Evolutionary conservation across 352 stramenopile genomes (phyloP), one percentile per base, ranked within the genome.

Genomic region (Pythium pyrilobum): DNA sequence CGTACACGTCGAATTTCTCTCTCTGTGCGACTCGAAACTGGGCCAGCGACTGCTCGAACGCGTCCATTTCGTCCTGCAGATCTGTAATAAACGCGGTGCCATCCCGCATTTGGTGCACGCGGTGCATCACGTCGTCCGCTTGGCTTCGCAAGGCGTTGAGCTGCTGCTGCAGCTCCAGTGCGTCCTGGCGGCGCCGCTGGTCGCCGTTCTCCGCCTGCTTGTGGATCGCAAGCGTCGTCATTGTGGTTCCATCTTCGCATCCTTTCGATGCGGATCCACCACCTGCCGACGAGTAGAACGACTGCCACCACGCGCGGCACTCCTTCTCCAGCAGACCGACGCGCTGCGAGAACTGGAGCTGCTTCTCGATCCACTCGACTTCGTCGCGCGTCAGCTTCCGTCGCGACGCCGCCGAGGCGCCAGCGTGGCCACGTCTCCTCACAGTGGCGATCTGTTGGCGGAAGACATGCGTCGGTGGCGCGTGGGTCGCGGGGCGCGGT

Each of bases 341-440:
- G 0, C 79, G 67, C 31, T 70, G 54, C 0, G 39, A 64, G 32
- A 82, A 83, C 59, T 79, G 74, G 4, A 71, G 36, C 47, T 87
- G 74, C 53, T 82, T 89, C 52, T 89, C 78, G 18, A 81, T 45
- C 76, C 78, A 87, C 54, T 83, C 73, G 2, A 68, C 47, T 23
- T 86, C 75, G 2, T 64, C 37, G 15, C 68, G 77, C 1, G 61
- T 64, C 45, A 77, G 59, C 10, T 68, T 56, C 3, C 62, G 62
- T 50, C 52, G 5, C 32, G 12, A 16, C 3, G 18, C 28, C 21
- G 25, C 20, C 18, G 32, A 33, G 8, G 2, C 27, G 15, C 31
- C 54, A 16, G 12, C 31, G 16, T 9, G 33, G 2, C 41, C 37
- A 46, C 67, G 66, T 20, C 72, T 66, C 4, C 77, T 62, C 24